Evolutionary conservation across 2,329 filamentous ascomycete genomes (phyloP), one percentile per base, ranked within the genome.

Genomic region (Fusarium denticulatum): DNA sequence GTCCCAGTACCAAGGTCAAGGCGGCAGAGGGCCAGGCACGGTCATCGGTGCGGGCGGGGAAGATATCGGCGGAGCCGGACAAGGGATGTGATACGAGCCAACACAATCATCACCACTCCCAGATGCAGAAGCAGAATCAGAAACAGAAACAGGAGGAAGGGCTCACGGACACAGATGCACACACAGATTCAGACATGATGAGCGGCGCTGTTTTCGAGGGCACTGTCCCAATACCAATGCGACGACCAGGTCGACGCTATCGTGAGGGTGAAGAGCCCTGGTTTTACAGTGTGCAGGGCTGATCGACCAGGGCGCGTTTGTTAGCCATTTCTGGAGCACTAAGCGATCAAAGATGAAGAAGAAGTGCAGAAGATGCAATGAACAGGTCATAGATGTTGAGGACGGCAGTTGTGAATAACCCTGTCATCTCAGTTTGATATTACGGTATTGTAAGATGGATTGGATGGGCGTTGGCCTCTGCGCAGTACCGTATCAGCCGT

Each of bases 201-300:
- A 55, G 50, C 36, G 26, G 65, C 34, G 40, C 66, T 65, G 45
- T 87, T 16, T 93, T 94, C 78, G 79, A 85, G 36, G 85, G 82
- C 15, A 82, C 81, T 13, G 81, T 93, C 37, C 91, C 91, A 40
- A 84, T 93, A 26, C 92, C 92, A 2, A 92, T 94, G 84, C 79
- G 85, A 76, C 82, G 86, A 69, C 92, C 92, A 18, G 89, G 87
- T 22, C 82, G 84, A 59, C 77, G 75, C 61, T 91, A 90, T 77
- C 82, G 78, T 20, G 82, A 74, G 72, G 72, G 74, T 53, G 79
- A 82, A 62, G 76, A 79, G 71, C 85, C 85, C 28, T 87, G 85
- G 85, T 85, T 86, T 67, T 86, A 82, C 68, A 74, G 56, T 64
- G 67, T 63, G 37, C 75, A 76, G 72, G 56, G 63, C 47, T 81